Conservation (phyloP, 1,284 basidiomycete species). For the Ustilago bromivora region DNA sequence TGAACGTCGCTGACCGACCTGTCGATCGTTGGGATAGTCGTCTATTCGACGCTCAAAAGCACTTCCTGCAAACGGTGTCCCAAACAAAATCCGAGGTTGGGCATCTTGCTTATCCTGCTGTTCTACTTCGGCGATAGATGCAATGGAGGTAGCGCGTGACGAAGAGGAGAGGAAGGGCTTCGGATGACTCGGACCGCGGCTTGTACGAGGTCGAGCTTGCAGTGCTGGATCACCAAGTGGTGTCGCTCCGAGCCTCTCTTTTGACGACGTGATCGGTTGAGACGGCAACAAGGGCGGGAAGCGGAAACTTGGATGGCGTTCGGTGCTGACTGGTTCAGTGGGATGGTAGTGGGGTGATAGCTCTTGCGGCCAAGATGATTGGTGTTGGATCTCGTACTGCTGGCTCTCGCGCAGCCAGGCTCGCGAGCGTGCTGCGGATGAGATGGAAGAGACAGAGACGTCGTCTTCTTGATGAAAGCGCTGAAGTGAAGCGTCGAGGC, state of each 20-base stretch:
- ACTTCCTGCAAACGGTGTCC: constrained; percentile 24
- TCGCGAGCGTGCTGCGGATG: constrained; percentile 9
- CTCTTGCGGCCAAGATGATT: neutral
- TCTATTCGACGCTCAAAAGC: neutral
- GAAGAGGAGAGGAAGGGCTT: constrained; percentile 33
- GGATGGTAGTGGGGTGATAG: neutral
- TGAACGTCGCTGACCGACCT: neutral
- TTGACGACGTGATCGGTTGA: neutral
- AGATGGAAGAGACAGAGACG: constrained; percentile 12
- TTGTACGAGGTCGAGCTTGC: constrained; percentile 26
- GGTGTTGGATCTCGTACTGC: neutral
- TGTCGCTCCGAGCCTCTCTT: neutral
- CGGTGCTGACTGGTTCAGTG: neutral
- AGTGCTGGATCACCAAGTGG: neutral
- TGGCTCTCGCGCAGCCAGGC: constrained; percentile 10
- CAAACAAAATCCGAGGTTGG: constrained; percentile 5
- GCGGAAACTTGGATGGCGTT: neutral
- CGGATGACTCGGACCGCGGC: constrained; percentile 18
- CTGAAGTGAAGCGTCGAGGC: constrained; percentile 34
- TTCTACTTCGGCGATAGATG: constrained; percentile 18
- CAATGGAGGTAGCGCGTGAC: constrained; percentile 21
- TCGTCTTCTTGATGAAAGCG: constrained; percentile 30
- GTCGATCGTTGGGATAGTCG: neutral
- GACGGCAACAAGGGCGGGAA: constrained; percentile 8
- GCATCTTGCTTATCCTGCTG: neutral